Conservation (phyloP, 805 yeast genomes). For the Schwanniomyces vanrijiae region DNA sequence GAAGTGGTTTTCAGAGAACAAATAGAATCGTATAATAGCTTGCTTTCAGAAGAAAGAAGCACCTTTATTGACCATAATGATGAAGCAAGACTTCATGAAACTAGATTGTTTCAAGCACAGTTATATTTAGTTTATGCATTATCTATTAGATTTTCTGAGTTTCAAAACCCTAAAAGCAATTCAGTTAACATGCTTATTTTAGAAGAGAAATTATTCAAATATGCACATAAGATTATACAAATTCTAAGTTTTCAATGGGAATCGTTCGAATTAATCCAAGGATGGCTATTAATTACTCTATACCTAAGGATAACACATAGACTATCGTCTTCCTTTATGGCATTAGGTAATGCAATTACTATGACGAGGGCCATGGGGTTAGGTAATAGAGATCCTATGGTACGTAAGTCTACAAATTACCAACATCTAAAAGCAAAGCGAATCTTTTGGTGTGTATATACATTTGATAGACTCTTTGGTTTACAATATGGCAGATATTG, state of each 20-base stretch:
- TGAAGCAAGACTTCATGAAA: conserved; percentile 27
- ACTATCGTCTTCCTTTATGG: conserved; percentile 33
- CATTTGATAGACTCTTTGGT: conserved; percentile 53
- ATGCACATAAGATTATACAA: conserved; percentile 28
- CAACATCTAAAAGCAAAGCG: conserved; percentile 49
- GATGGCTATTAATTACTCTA: conserved; percentile 38
- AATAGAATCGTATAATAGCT: conserved; percentile 28
- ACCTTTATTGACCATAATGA: conserved; percentile 11
- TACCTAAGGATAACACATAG: conserved; percentile 37
- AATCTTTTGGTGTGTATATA: conserved; percentile 55
- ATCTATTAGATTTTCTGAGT: conserved; percentile 52
- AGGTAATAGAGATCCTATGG: conserved; percentile 17
- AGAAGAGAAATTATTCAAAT: conserved; percentile 35
- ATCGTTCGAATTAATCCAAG: conserved; percentile 40
- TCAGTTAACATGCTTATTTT: conserved; percentile 26
- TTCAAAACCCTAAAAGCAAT: conserved; percentile 27
- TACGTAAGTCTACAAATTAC: conserved; percentile 27
- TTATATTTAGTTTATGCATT: conserved; percentile 49
- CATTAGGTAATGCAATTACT: conserved; percentile 33
- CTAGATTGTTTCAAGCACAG: conserved; percentile 53
- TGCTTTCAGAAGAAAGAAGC: conserved; percentile 6
- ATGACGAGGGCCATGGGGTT: conserved; percentile 42
- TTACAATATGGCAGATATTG: conserved; percentile 51
- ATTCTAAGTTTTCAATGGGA: conserved; percentile 43
- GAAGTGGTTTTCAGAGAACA: conserved; percentile 55